Percentiles rank a stretch among this genome's conserved stretches.
Evolutionary conservation across 208 protist species (phyloP).

Genomic region (Leptomonas seymouri): DNA sequence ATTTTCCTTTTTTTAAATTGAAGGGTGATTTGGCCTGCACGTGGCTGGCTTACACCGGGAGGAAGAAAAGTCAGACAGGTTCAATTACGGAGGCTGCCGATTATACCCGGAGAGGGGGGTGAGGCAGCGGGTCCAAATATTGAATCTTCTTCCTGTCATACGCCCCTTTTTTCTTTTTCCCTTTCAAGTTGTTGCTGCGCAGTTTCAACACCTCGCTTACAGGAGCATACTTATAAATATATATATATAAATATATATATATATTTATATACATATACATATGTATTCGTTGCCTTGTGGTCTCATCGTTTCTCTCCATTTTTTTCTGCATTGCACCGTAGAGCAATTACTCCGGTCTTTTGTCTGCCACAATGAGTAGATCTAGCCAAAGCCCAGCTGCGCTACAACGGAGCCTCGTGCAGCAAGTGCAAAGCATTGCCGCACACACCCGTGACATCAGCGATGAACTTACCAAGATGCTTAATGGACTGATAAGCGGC

Average conservation of each 20-base stretch:
- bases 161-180: too few relatives aligned
- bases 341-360: neutral
- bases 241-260: neutral
- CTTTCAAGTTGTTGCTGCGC: too few relatives aligned
- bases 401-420: slow-evolving; percentile 28
- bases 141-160: too few relatives aligned
- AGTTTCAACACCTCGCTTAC: too few relatives aligned
- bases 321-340: neutral
- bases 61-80: too few relatives aligned
- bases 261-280: neutral
- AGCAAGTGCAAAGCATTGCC: slow-evolving; percentile 32
- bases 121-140: too few relatives aligned
- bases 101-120: too few relatives aligned
- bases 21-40: too few relatives aligned
- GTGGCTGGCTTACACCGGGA: too few relatives aligned
- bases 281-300: too few relatives aligned
- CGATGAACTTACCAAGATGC: slow-evolving; percentile 30
- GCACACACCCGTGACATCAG: slow-evolving; percentile 28
- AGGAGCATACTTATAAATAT: neutral
- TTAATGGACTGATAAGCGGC: slow-evolving; percentile 13
- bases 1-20: too few relatives aligned
- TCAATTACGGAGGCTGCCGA: too few relatives aligned
- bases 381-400: slow-evolving; percentile 5
- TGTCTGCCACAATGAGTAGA: slow-evolving; percentile 10
- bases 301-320: neutral